Conservation (phyloP, 352 stramenopile genomes). For the Phytophthora ramorum region DNA sequence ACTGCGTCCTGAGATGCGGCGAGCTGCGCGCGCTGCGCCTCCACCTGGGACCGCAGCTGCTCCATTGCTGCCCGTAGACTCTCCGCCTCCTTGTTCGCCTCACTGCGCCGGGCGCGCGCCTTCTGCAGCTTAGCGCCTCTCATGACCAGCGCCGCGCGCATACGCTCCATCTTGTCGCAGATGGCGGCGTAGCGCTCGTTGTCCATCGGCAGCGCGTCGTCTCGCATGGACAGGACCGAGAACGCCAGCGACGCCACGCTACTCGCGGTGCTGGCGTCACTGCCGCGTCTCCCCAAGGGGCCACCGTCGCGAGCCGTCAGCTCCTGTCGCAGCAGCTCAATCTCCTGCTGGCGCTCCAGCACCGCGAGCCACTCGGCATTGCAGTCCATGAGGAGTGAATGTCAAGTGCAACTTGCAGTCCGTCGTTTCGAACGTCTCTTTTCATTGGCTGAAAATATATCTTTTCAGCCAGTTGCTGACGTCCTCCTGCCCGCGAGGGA, state of each 20-base stretch:
- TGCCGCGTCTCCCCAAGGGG: constrained; percentile 4
- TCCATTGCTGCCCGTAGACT: constrained; percentile 2
- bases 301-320: neutral
- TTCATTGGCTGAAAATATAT: constrained; percentile 15
- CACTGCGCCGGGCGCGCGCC: constrained; percentile 33
- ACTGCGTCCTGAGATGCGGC: constrained; percentile 41
- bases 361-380: constrained; percentile 46
- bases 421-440: neutral
- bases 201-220: constrained; percentile 36
- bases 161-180: constrained; percentile 50
- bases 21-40: constrained; percentile 25
- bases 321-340: constrained; percentile 42
- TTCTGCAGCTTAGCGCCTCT: constrained; percentile 46
- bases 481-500: neutral
- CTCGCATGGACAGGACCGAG: constrained; percentile 31
- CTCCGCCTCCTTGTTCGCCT: constrained; percentile 19
- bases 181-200: constrained; percentile 48
- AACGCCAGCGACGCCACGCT: constrained; percentile 34
- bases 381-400: constrained; percentile 15
- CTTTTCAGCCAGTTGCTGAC: neutral
- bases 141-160: constrained; percentile 36
- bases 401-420: neutral
- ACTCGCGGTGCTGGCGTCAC: constrained; percentile 13
- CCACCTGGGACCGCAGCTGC: constrained; percentile 16
- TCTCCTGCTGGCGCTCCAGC: constrained; percentile 54